These are phyloP conservation scores for Aspergillus panamensis DNA, from an alignment of 495 filamentous ascomycete species.

Conservation along the genomic window DNA sequence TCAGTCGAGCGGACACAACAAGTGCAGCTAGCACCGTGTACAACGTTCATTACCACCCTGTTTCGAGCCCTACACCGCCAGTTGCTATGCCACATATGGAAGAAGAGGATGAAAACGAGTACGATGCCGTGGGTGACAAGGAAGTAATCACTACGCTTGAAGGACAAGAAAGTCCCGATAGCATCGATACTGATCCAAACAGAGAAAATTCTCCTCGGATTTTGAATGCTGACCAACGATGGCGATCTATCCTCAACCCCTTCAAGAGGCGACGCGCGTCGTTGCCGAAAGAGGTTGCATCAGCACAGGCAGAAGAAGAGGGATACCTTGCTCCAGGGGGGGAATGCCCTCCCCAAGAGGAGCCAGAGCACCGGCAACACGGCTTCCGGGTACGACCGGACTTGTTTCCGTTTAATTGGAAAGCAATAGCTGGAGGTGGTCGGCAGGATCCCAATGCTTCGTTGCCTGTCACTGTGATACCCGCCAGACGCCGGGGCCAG, in stretches of 20 bases:
- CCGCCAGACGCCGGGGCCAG: constrained; percentile 56
- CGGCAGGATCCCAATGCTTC: constrained; percentile 30
- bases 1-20: constrained; percentile 74
- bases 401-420: constrained; percentile 35
- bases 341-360: constrained; percentile 17
- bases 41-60: constrained; percentile 75
- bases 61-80: constrained; percentile 62
- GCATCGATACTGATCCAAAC: constrained; percentile 15
- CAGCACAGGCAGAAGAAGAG: constrained; percentile 44
- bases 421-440: constrained; percentile 22
- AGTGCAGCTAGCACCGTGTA: constrained; percentile 82
- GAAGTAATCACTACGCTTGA: constrained; percentile 22
- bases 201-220: constrained; percentile 36
- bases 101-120: constrained; percentile 33
- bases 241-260: constrained; percentile 49
- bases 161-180: constrained; percentile 15
- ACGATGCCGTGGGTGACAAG: constrained; percentile 25
- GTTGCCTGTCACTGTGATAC: constrained; percentile 65
- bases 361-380: constrained; percentile 24
- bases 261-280: constrained; percentile 53
- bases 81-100: constrained; percentile 41
- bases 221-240: constrained; percentile 38
- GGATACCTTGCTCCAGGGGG: constrained; percentile 17
- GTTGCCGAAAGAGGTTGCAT: constrained; percentile 53
- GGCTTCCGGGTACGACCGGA: constrained; percentile 21